phyloP scores from a whole-genome alignment of 345 rosid species.

The Geranium rotundifolium region DNA sequence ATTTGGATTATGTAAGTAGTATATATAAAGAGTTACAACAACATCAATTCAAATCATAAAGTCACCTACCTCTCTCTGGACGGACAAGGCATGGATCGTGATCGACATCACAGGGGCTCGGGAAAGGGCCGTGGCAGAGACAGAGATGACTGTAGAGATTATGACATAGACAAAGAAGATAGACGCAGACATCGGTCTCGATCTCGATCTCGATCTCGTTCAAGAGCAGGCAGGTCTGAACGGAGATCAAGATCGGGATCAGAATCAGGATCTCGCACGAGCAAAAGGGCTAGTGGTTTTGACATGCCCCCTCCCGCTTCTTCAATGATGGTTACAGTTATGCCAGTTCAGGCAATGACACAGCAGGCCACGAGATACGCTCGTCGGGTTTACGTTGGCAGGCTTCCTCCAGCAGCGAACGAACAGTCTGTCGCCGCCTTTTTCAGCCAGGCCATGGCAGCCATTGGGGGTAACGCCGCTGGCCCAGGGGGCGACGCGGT shows the following conservation, averaged over 20 bases:
- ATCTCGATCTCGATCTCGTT: slow-evolving; percentile 46
- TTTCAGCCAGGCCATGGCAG: slow-evolving; percentile 95
- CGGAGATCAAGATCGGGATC: slow-evolving; percentile 81
- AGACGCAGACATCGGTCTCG: slow-evolving; percentile 31
- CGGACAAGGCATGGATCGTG: too few relatives aligned
- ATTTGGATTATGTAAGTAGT: too few relatives aligned
- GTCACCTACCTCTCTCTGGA: too few relatives aligned
- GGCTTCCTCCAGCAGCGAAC: slow-evolving; percentile 90
- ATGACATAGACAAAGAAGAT: slow-evolving; percentile 64
- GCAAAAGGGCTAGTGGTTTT: slow-evolving; percentile 73
- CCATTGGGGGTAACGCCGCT: slow-evolving; percentile 95
- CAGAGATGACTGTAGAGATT: slow-evolving; percentile 59
- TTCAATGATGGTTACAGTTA: slow-evolving; percentile 63
- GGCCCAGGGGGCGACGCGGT: slow-evolving; percentile 99
- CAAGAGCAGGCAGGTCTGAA: slow-evolving; percentile 55
- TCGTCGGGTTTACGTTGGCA: slow-evolving; percentile 96
- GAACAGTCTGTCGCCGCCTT: slow-evolving; percentile 95
- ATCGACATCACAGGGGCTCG: slow-evolving; percentile 23
- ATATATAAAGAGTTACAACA: too few relatives aligned
- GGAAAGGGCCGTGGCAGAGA: slow-evolving; percentile 77
- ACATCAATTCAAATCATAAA: too few relatives aligned
- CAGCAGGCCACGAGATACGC: slow-evolving; percentile 99
- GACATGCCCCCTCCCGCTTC: slow-evolving; percentile 90
- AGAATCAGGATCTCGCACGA: slow-evolving; percentile 68
- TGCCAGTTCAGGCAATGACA: slow-evolving; percentile 98